Evolutionary conservation across 1,284 basidiomycete species (phyloP), one percentile per base, ranked within the genome.

Genomic region (Violaceomyces palustris): DNA sequence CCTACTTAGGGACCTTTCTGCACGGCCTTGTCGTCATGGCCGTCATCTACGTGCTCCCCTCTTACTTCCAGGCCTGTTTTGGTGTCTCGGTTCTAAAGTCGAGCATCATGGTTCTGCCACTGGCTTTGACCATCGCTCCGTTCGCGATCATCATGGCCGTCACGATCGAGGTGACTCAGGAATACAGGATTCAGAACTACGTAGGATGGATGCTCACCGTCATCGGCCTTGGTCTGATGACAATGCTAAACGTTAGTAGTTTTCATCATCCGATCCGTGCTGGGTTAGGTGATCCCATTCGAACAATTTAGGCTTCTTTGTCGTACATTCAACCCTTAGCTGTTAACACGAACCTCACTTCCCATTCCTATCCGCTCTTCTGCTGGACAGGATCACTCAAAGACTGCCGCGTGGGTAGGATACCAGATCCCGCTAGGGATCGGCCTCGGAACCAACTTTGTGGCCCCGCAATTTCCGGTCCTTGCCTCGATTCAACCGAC

Each of bases 11-110:
- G 14, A 29, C 30, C 12, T 48, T 56, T 23, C 33, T 42, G 18
- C 53, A 56, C 32, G 53, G 53, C 12, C 40, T 51, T 4, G 33
- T 56, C 25, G 50, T 49, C 12, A 56, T 56, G 53, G 53, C 44
- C 14, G 50, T 56, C 53, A 56, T 56, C 49, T 56, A 56, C 17
- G 25, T 57, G 17, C 51, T 57, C 8, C 49, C 49, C 3, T 51
- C 49, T 21, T 57, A 57, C 42, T 57, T 57, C 25, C 53, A 51
- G 30, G 53, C 53, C n/a, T 46, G 45, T 19, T 44, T 42, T 11
- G 27, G 49, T 2, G 15, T 37, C 1, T 44, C 41, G 10, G 45
- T 45, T 12, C 50, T 57, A 38, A 51, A 44, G 53, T 51, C 49
- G 3, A 49, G 53, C 6, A 45, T 43, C 43, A 57, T 57, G 53